Base-by-base conservation (phyloP, 371 early-diverging fungal species). In the Mucor plumbeus region DNA sequence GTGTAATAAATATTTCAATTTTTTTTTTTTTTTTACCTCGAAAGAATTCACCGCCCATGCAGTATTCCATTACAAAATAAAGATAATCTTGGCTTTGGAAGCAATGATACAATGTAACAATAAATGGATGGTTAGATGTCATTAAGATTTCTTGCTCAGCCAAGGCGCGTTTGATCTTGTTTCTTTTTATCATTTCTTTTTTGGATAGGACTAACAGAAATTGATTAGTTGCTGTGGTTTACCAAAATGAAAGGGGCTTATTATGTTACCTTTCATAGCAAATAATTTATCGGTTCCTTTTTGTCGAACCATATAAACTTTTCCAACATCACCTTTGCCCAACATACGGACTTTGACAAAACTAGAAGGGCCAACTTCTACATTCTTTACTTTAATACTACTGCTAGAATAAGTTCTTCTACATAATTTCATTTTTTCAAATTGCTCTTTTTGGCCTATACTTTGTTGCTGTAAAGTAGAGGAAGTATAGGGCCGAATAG, bases 11-110 rank as follows among this genome's bases (percentile, higher is more conserved):
- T 13, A 62, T 35, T 21, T 41, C 11, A 21, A 50, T 50, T 17
- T 5, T 21, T 11, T 21, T 48, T 9, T 3, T 41, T 19, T 26
- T 63, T n/a, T 70, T 83, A 88, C 90, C 94, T 83, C 95, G 79
- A 77, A 95, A 97, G 75, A 97, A 97, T 85, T 99, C 99, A 59
- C 99, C 99, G 54, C 99, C 99, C 73, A 92, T 87, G 72, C 99
- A 98, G 84, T 98, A 99, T 70, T 99, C 99, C 96, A 99, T 97
- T 61, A 97, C 92, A 72, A 99, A 92, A 76, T 96, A 99, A 33
- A 99, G 80, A 64, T 97, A 90, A 53, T 95, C 93, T 70, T 95
- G 92, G 66, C 94, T 94, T 79, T 98, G 97, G 77, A 99, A 98
- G 15, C 94, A 92, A 80, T 97, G 96, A 78, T 96, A 96, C 57